These are phyloP conservation scores for Taxawa tesnikishii DNA, from an alignment of 2,329 filamentous ascomycete species.

Conservation along the genomic window DNA sequence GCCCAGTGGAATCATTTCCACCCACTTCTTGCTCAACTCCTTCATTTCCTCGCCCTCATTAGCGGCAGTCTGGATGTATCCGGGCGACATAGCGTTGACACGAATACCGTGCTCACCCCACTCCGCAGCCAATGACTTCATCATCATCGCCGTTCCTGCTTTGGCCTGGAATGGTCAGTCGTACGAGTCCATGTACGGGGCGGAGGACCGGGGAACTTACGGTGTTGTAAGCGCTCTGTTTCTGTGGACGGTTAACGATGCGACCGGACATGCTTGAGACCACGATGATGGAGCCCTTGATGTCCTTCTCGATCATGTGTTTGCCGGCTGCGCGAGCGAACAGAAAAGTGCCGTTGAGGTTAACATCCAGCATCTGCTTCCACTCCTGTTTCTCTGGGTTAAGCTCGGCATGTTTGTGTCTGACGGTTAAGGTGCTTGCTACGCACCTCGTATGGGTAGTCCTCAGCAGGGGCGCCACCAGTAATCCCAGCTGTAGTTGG, in stretches of 20 bases:
- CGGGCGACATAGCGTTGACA: slow-evolving; percentile 19
- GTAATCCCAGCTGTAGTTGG: slow-evolving; percentile 29
- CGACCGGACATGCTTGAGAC: slow-evolving; percentile 59
- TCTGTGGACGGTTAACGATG: slow-evolving; percentile 65
- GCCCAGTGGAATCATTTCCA: slow-evolving; percentile 23
- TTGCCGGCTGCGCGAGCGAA: slow-evolving; percentile 24
- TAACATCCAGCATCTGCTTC: slow-evolving; percentile 24
- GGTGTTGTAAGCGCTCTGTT: slow-evolving; percentile 46
- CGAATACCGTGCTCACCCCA: slow-evolving; percentile 18
- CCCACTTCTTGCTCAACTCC: slow-evolving; percentile 19
- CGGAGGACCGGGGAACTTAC: slow-evolving; percentile 11
- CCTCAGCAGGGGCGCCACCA: slow-evolving; percentile 21
- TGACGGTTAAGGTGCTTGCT: too few relatives aligned
- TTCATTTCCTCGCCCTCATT: slow-evolving; percentile 25
- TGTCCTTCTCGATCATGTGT: slow-evolving; percentile 21
- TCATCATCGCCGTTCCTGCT: slow-evolving; percentile 21
- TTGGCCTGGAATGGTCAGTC: slow-evolving; percentile 11
- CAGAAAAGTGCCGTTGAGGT: slow-evolving; percentile 24
- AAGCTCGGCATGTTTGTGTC: too few relatives aligned
- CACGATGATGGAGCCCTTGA: slow-evolving; percentile 15
- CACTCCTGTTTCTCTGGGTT: too few relatives aligned
- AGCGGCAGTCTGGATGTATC: slow-evolving; percentile 19
- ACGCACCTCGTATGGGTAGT: slow-evolving; percentile 22
- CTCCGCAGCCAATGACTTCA: slow-evolving; percentile 20
- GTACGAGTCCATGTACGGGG: too few relatives aligned